Percentiles rank a stretch among this genome's conserved stretches.
Evolutionary conservation across 176 grass and related monocot species (phyloP).

Genomic region (Triticum monococcum): DNA sequence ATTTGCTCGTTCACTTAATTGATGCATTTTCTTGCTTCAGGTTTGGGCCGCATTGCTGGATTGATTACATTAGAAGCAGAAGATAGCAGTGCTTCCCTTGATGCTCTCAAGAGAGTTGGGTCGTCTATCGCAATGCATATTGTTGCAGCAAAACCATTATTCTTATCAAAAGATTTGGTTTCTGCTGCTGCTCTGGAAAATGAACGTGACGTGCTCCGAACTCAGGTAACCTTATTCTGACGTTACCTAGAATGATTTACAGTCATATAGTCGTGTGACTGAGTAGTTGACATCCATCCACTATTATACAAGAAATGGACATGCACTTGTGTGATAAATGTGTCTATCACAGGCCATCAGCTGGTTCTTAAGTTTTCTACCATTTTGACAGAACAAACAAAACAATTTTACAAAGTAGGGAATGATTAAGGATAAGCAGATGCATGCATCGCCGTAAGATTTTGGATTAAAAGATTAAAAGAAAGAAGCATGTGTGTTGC

Average conservation of each 20-base stretch:
- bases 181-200: conserved; percentile 70
- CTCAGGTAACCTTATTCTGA: conserved; percentile 53
- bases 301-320: not conserved
- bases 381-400: not conserved
- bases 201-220: conserved; percentile 75
- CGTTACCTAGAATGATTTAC: conserved; percentile 6
- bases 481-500: not conserved
- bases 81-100: conserved; percentile 66
- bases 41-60: conserved; percentile 82
- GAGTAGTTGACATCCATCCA: not conserved
- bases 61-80: conserved; percentile 83
- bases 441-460: not conserved
- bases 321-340: not conserved
- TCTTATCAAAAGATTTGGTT: conserved; percentile 90
- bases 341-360: not conserved
- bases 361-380: not conserved
- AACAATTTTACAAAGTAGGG: not conserved
- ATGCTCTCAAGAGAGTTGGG: conserved; percentile 61
- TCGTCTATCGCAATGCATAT: conserved; percentile 91
- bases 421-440: not conserved
- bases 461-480: conserved; percentile 2
- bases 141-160: conserved; percentile 85
- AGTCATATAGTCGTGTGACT: not conserved
- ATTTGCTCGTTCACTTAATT: conserved; percentile 3
- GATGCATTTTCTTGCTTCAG: conserved; percentile 38